A percentile compares a stretch with the other conserved stretches of the same genome.
Conservation (phyloP, 352 stramenopile species). For the Phytophthora sp. region DNA sequence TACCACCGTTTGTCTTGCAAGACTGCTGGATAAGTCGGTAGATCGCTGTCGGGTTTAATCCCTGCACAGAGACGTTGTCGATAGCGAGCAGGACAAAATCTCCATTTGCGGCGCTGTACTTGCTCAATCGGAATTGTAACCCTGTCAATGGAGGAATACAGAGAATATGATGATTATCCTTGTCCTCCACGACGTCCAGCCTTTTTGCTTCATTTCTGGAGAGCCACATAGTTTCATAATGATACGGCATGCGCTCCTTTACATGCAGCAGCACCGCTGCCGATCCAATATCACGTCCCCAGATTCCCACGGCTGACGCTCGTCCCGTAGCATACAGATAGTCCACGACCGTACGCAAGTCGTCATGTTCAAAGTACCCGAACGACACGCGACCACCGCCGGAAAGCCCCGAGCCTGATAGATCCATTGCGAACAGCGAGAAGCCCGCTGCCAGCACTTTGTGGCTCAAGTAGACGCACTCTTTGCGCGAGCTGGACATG, state of each 20-base stretch:
- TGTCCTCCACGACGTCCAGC: conserved; percentile 60
- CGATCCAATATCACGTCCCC: conserved; percentile 72
- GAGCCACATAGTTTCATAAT: conserved; percentile 60
- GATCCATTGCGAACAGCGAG: conserved; percentile 75
- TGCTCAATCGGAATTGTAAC: conserved; percentile 62
- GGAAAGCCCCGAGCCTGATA: conserved; percentile 73
- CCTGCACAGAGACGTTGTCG: conserved; percentile 49
- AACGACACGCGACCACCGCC: conserved; percentile 73
- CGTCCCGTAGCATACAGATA: conserved; percentile 68
- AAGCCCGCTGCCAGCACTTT: conserved; percentile 64
- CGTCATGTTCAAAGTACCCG: conserved; percentile 71
- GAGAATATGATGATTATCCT: conserved; percentile 41
- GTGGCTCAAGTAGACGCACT: conserved; percentile 71
- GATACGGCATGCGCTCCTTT: conserved; percentile 42
- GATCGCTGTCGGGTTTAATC: conserved; percentile 44
- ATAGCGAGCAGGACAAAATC: conserved; percentile 80
- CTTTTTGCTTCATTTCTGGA: conserved; percentile 39
- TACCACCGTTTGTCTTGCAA: conserved; percentile 27
- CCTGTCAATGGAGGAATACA: conserved; percentile 54
- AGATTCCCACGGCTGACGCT: conserved; percentile 63
- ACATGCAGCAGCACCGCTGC: conserved; percentile 61
- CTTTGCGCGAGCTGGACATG: conserved; percentile 79
- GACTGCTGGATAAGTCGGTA: conserved; percentile 42
- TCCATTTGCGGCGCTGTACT: conserved; percentile 58
- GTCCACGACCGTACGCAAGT: conserved; percentile 63